Evolutionary conservation across 768 basidiomycete genomes (phyloP), one percentile per base, ranked within the genome.

Genomic region (Hortiboletus campestris): DNA sequence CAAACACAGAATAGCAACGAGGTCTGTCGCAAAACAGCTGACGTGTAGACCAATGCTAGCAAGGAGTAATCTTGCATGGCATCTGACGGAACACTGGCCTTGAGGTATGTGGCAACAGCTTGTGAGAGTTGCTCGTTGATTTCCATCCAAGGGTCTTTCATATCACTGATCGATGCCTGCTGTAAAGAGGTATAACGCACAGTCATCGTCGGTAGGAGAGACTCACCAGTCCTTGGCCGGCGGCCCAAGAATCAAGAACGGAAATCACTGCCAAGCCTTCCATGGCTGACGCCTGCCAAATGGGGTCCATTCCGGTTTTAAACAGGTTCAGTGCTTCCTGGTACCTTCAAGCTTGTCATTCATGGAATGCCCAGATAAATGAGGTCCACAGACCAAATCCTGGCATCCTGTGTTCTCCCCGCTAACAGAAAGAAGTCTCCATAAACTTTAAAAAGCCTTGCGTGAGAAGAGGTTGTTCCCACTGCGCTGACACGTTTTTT

Each of bases 221-320:
- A 81, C 87, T 57, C 59, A 91, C 90, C 61, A 85, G 66, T 59
- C 86, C 87, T 63, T 87, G 81, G n/a, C 81, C 84, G 42, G 80
- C 76, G 25, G 86, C 79, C 93, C 94, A 98, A 9, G 88, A 86
- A 55, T 96, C 93, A 19, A 97, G 77, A 12, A 96, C 77, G 10
- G 84, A 78, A 29, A 88, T 77, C 3, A 89, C 89, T 2, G 89
- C 90, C 63, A 94, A 70, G 5, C 93, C 92, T 74, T 99, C 97
- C 43, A 92, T 75, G 0, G 87, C 85, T 13, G 88, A 85, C 0
- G 92, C 96, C 68, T 94, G 89, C 96, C 96, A 99, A 28, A 89
- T 77, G 22, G 81, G 72, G 70, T 98, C 96, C 52, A 84, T 83
- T 9, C 84, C 79, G 2, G 77, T 76, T 70, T 87, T 90, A 63